Base-by-base conservation (phyloP, 1,139 yeast species). In the Yueomyces sp. region DNA sequence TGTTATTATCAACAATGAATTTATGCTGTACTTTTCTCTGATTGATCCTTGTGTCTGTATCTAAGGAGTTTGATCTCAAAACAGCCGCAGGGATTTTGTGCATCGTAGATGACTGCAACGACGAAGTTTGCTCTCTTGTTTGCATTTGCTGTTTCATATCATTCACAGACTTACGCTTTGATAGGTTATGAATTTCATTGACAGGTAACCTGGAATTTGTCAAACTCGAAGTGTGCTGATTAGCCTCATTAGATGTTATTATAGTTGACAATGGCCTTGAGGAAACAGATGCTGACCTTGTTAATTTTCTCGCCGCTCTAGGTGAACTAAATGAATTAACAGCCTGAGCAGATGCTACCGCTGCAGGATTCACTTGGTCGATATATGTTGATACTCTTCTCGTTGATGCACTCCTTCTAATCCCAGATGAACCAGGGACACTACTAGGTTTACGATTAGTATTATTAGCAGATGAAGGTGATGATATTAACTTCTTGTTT, bases 51-150 rank as follows among this genome's bases (percentile, higher is more conserved):
- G 59, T 56, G 9, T 46, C 47, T 0, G 57, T 52, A 34, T 59
- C 58, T 36, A 59, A 45, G 1, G 64, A 59, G 44, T 57, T 57
- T 3, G 62, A 51, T 12, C 62, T 50, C 8, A 33, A 9, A 4
- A 43, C 40, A 11, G 49, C 40, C 2, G 60, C 48, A 19, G 19
- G 19, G 19, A 19, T 19, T 19, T 19, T 19, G 19, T 19, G 19
- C 19, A 19, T 19, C 19, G 19, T 19, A 19, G 19, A 19, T 19
- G 19, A 19, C 46, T 59, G 64, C 31, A 59, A 46, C 3, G 64
- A 59, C 2, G 59, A 48, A 5, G 64, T 57, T 37, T 63, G 50
- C 25, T 56, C 56, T 39, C 63, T 50, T 27, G 9, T 45, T 44
- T 6, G 31, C 32, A 36, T 27, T 38, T 11, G 35, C 12, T 33